A percentile compares a stretch with the other conserved stretches of the same genome.
Evolutionary conservation across 2,329 filamentous ascomycete species (phyloP).

Genomic region (Xylaria sp.): DNA sequence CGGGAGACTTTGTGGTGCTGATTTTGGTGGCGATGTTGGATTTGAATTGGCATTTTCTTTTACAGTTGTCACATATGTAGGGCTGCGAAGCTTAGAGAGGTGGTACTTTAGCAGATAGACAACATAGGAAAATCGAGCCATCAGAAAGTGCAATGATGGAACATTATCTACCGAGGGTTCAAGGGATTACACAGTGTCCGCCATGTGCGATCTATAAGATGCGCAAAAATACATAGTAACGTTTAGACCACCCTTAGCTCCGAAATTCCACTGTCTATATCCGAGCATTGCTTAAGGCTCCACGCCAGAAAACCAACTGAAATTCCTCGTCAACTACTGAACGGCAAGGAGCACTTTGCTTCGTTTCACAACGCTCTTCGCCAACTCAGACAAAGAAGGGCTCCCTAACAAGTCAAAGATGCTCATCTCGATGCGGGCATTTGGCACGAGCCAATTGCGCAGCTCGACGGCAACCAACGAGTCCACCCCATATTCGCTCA

Average conservation of each 20-base stretch:
- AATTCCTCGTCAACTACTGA: neutral
- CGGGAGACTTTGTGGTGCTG: slow-evolving; percentile 66
- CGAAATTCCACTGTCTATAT: neutral
- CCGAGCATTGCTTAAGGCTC: neutral
- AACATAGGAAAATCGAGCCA: neutral
- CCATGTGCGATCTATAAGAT: too few relatives aligned
- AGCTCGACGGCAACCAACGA: slow-evolving; percentile 42
- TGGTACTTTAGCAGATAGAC: slow-evolving; percentile 37
- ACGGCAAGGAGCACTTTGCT: slow-evolving; percentile 24
- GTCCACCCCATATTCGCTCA: slow-evolving; percentile 37
- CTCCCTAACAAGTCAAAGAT: slow-evolving; percentile 38
- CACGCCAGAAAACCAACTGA: neutral
- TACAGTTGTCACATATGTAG: slow-evolving; percentile 39
- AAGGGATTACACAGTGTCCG: too few relatives aligned
- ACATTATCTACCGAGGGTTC: too few relatives aligned
- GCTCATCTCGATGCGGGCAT: slow-evolving; percentile 33
- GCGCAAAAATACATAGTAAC: too few relatives aligned
- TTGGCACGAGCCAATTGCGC: slow-evolving; percentile 37
- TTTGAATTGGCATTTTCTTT: slow-evolving; percentile 47
- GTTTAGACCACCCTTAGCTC: too few relatives aligned
- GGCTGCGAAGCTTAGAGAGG: slow-evolving; percentile 41
- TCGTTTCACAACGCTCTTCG: slow-evolving; percentile 25
- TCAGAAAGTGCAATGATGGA: neutral
- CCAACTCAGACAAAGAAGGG: slow-evolving; percentile 30
- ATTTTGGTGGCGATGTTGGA: slow-evolving; percentile 44